Conservation (phyloP, 1,284 basidiomycete genomes). For the Thecaphora frezii region DNA sequence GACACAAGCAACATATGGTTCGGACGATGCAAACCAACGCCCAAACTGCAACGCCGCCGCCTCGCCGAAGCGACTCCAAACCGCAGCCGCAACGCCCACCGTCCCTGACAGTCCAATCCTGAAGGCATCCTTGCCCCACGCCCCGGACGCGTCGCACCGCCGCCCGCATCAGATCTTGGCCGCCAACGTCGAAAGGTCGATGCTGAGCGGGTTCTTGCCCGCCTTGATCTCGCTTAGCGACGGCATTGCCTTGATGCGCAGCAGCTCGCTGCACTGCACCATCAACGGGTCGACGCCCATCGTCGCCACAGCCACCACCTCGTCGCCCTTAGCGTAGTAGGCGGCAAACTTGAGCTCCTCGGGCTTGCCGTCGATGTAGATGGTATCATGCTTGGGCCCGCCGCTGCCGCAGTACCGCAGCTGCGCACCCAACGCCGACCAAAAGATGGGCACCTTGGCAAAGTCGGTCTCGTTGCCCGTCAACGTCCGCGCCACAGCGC, state of each 20-base stretch:
- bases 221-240: constrained; percentile 71
- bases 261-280: constrained; percentile 76
- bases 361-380: constrained; percentile 75
- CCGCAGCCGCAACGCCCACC: no score
- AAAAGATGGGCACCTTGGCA: constrained; percentile 82
- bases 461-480: constrained; percentile 61
- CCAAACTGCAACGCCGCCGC: no score
- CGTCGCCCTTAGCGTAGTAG: constrained; percentile 77
- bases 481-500: constrained; percentile 71
- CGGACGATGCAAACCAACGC: no score
- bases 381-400: constrained; percentile 69
- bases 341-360: constrained; percentile 68
- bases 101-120: no score
- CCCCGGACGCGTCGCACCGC: no score
- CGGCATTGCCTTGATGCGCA: constrained; percentile 80
- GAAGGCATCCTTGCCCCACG: no score
- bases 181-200: constrained; percentile 18
- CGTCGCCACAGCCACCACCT: constrained; percentile 79
- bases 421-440: constrained; percentile 74
- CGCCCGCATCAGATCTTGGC: constrained; percentile 18
- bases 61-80: no score
- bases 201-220: constrained; percentile 60
- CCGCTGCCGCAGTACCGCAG: constrained; percentile 79
- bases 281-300: constrained; percentile 84
- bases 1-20: no score